phyloP scores from a whole-genome alignment of 192 early-diverging fungal species.

The Coemansia sp. region DNA sequence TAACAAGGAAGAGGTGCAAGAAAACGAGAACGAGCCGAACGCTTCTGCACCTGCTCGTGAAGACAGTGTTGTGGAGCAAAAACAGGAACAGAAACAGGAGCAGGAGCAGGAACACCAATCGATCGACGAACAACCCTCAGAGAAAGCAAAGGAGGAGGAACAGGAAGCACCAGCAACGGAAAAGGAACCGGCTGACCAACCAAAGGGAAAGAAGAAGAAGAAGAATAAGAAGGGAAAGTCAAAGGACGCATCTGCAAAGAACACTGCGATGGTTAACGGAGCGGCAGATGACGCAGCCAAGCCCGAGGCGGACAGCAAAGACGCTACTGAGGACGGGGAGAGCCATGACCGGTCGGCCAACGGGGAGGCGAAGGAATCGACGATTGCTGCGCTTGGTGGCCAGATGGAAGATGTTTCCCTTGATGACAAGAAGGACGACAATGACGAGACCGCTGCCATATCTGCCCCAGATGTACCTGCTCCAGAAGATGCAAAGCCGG shows the following conservation, averaged over 20 bases:
- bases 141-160: constrained; percentile 17
- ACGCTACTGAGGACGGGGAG: constrained; percentile 3
- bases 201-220: constrained; percentile 48
- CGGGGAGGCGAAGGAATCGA: constrained; percentile 14
- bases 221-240: constrained; percentile 38
- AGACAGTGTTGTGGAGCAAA: neutral
- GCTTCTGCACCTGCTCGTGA: neutral
- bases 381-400: constrained; percentile 40
- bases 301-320: constrained; percentile 4
- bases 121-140: neutral
- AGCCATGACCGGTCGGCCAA: neutral
- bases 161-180: constrained; percentile 4
- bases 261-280: constrained; percentile 3
- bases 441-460: constrained; percentile 3
- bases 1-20: neutral
- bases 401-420: constrained; percentile 56
- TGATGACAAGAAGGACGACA: constrained; percentile 22
- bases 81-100: neutral
- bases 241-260: constrained; percentile 14
- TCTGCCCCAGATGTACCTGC: neutral
- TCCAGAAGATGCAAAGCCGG: constrained; percentile 19
- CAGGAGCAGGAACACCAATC: too few species aligned
- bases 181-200: constrained; percentile 1
- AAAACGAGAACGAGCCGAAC: neutral
- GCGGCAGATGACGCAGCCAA: neutral